Conservation (phyloP, 495 filamentous ascomycete genomes). For the Halenospora varia region DNA sequence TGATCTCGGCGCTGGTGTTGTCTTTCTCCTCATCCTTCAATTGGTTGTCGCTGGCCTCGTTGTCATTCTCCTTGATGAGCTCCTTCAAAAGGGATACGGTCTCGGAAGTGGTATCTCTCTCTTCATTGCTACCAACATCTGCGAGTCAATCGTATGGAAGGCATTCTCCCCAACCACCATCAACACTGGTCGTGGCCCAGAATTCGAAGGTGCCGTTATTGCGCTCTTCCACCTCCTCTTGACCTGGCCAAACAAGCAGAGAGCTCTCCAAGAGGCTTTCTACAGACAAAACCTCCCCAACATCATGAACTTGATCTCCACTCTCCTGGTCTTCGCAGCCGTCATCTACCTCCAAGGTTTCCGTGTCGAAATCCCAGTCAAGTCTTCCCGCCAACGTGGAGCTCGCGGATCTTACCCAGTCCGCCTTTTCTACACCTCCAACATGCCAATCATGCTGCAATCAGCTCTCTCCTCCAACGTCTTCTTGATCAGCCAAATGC, state of each 20-base stretch:
- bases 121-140: slow-evolving; percentile 99
- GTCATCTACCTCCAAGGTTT: slow-evolving; percentile 99
- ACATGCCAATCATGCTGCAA: slow-evolving; percentile 99
- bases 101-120: slow-evolving; percentile 97
- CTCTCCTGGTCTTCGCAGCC: slow-evolving; percentile 86
- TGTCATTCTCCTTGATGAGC: slow-evolving; percentile 98
- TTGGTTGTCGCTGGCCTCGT: slow-evolving; percentile 95
- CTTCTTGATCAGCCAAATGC: slow-evolving; percentile 98
- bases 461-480: slow-evolving; percentile 97
- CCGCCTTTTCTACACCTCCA: slow-evolving; percentile 82
- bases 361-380: slow-evolving; percentile 99
- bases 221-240: slow-evolving; percentile 97
- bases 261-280: slow-evolving; percentile 95
- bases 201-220: slow-evolving; percentile 99
- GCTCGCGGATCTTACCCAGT: slow-evolving; percentile 84
- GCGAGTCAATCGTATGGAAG: slow-evolving; percentile 99
- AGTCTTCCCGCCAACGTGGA: slow-evolving; percentile 97
- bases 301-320: slow-evolving; percentile 97
- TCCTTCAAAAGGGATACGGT: slow-evolving; percentile 99
- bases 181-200: slow-evolving; percentile 97
- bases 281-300: slow-evolving; percentile 99
- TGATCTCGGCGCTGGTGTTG: slow-evolving; percentile 95
- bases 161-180: slow-evolving; percentile 98
- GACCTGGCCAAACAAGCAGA: slow-evolving; percentile 98
- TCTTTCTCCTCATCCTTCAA: slow-evolving; percentile 95